Evolutionary conservation across 75 land plant genomes (phyloP), one percentile per base, ranked within the genome.

Genomic region (Pinus albicaulis): DNA sequence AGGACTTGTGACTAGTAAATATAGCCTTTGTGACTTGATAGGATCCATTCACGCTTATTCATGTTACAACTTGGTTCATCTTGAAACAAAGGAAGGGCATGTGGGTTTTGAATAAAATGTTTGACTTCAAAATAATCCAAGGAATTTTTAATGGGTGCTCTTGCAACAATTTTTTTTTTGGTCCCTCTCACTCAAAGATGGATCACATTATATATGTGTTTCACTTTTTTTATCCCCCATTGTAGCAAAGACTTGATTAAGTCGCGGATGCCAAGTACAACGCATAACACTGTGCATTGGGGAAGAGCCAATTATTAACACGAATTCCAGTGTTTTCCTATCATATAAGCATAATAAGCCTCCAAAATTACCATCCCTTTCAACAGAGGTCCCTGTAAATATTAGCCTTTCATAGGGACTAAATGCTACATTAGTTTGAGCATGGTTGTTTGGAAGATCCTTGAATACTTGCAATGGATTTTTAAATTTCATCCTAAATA

Each of bases 171-270:
- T 20, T 98, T 96, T 57, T 98, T 28, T n/a, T n/a, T n/a, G n/a
- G n/a, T 28, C 99, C 75, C 94, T 92, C 82, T 91, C 93, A 79
- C 99, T 98, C 4, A 88, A 25, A 14, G 88, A 87, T 72, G 96
- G 98, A 83, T 95, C 99, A 68, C 95, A 98, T 10, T 92, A 78
- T 28, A 98, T 80, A 68, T 95, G 99, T 5, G 96, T 98, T 53
- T 89, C 90, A 23, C 99, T 87, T 74, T 87, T 93, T 77, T 95
- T 98, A 73, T 92, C 99, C 7, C 99, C 99, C 62, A 82, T 59
- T 73, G 98, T 92, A 36, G 98, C 96, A 82, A 98, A 92, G 3
- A 98, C 98, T 98, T 98, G 99, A 80, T 98, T 95, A 20, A 98
- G 82, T 25, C 82, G 90, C 74, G 92, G 90, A 83, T 98, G 98